A percentile compares a stretch with the other conserved stretches of the same genome.
phyloP scores from a whole-genome alignment of 176 grass and related monocot species.

The Phoenix dactylifera region DNA sequence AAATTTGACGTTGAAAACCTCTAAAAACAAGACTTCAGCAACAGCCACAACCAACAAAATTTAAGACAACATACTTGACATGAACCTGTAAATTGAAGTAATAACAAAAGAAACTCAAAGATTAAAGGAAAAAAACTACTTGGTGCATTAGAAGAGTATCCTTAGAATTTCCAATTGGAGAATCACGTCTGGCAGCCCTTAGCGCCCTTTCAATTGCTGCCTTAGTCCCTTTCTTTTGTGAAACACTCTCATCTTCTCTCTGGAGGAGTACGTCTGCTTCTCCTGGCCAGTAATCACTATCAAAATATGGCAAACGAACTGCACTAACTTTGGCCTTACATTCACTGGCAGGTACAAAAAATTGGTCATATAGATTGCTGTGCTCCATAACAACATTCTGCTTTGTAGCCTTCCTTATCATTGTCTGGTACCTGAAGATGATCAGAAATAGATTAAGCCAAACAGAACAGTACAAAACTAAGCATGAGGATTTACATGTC shows the following conservation, averaged over 20 bases:
- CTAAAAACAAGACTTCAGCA: no score
- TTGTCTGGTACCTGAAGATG: constrained; percentile 58
- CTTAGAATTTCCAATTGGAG: constrained; percentile 53
- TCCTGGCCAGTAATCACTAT: constrained; percentile 90
- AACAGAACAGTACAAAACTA: not conserved
- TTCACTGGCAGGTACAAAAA: constrained; percentile 59
- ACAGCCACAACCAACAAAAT: no score
- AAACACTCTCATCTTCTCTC: constrained; percentile 50
- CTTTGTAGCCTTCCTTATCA: constrained; percentile 70
- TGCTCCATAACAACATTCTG: constrained; percentile 70
- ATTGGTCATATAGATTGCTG: constrained; percentile 67
- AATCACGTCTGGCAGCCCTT: constrained; percentile 69
- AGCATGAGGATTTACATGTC: not conserved
- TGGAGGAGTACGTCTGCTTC: constrained; percentile 74
- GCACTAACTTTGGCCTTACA: constrained; percentile 69
- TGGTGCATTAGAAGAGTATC: constrained; percentile 76
- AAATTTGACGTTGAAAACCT: no score
- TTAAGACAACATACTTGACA: no score
- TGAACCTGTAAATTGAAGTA: not conserved
- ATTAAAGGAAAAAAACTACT: constrained; percentile 32
- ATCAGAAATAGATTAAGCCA: not conserved
- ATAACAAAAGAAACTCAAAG: not conserved
- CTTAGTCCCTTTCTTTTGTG: constrained; percentile 57
- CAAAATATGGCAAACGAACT: constrained; percentile 79
- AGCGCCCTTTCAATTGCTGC: constrained; percentile 55